Evolutionary conservation across 2,329 filamentous ascomycete genomes (phyloP).

Genomic region (Lachnellula arida): DNA sequence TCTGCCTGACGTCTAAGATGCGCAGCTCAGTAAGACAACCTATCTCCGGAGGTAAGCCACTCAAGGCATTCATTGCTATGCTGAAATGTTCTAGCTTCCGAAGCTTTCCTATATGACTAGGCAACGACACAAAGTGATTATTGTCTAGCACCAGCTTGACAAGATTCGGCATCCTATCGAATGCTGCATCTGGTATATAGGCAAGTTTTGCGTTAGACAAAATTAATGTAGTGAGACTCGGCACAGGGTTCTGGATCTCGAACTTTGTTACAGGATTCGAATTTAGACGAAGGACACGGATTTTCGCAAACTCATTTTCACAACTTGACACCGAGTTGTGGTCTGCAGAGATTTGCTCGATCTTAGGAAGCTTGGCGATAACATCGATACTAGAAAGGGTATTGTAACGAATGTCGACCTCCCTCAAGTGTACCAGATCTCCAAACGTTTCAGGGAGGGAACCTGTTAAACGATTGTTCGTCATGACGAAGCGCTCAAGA

Average conservation of each 20-base stretch:
- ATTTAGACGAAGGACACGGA: slow-evolving; percentile 83
- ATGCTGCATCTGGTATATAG: slow-evolving; percentile 79
- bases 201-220: slow-evolving; percentile 88
- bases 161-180: slow-evolving; percentile 80
- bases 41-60: slow-evolving; percentile 78
- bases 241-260: slow-evolving; percentile 70
- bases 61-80: slow-evolving; percentile 86
- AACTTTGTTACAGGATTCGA: slow-evolving; percentile 95
- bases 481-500: slow-evolving; percentile 87
- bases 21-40: slow-evolving; percentile 81
- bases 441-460: slow-evolving; percentile 69
- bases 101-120: slow-evolving; percentile 77
- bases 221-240: slow-evolving; percentile 80
- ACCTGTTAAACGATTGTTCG: slow-evolving; percentile 83
- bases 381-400: slow-evolving; percentile 82
- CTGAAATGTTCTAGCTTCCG: slow-evolving; percentile 85
- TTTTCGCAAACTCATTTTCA: slow-evolving; percentile 77
- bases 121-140: slow-evolving; percentile 92
- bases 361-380: slow-evolving; percentile 73
- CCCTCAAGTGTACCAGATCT: slow-evolving; percentile 72
- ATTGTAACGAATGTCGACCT: slow-evolving; percentile 95
- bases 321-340: slow-evolving; percentile 93
- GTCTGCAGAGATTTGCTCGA: slow-evolving; percentile 85
- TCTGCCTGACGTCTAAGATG: slow-evolving; percentile 84
- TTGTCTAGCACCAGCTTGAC: slow-evolving; percentile 87